Base-by-base conservation (phyloP, 2,329 filamentous ascomycete genomes). In the Fusarium guadeloupense region DNA sequence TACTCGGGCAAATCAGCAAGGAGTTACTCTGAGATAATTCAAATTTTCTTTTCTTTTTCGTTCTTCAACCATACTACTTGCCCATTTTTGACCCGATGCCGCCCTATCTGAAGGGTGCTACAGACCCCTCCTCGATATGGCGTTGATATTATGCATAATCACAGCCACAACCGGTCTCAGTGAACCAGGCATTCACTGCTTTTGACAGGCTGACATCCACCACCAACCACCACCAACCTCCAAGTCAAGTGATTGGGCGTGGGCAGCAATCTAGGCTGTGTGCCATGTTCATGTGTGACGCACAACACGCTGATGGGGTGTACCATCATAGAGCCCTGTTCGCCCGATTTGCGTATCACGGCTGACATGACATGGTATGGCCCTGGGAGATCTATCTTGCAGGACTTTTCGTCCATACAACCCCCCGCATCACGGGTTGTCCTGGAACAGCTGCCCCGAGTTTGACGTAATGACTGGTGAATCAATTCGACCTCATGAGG, bases 11-110 rank as follows among this genome's bases (percentile, higher is more conserved):
- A 46, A 59, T 25, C 47, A 41, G 35, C 42, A 35, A n/a, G 50
- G 60, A 64, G 60, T 61, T 61, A 40, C 19, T 47, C 33, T 57
- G 46, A 64, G 64, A 53, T 61, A 50, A 64, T 38, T 10, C n/a
- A 25, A 13, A 39, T 49, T 38, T 20, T 10, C 8, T 37, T 8
- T 40, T 20, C 13, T 28, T 6, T 53, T 13, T 34, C 13, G 6
- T 8, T 31, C n/a, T 20, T 33, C 28, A 38, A 10, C 7, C 20
- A 17, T n/a, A 12, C n/a, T 35, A 39, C 21, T 14, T 39, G 12
- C 16, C 14, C 26, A 30, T 37, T 37, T 33, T 38, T 26, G 21
- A 34, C 23, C 9, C 26, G 9, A 10, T 17, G 5, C 16, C n/a
- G 38, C 26, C 38, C 13, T n/a, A n/a, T 28, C 8, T 35, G 12